Evolutionary conservation across 495 filamentous ascomycete genomes (phyloP).

Genomic region (Neurospora sp.): DNA sequence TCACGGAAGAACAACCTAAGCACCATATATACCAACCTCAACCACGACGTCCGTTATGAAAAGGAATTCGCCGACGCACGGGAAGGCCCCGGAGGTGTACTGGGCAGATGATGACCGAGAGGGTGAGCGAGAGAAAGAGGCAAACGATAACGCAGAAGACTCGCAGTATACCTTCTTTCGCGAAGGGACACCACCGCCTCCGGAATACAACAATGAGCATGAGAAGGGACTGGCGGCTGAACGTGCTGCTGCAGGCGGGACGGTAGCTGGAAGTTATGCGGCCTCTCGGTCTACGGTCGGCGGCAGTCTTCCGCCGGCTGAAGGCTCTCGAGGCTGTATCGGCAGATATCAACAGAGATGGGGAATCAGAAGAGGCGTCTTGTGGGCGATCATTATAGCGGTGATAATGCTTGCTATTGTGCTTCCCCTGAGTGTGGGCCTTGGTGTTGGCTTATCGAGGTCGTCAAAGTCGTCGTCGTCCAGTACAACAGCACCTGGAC

Average conservation of each 20-base stretch:
- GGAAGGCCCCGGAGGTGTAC: conserved; percentile 14
- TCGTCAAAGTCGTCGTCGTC: background rate
- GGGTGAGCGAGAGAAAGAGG: background rate
- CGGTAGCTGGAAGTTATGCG: background rate
- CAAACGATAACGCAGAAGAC: background rate
- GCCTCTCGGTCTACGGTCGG: background rate
- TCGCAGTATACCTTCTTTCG: conserved; percentile 27
- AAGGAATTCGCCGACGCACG: background rate
- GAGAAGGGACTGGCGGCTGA: conserved; percentile 6
- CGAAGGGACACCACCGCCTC: conserved; percentile 23
- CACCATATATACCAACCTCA: conserved; percentile 2
- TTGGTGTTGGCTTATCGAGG: conserved; percentile 23
- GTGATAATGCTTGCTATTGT: conserved; percentile 20
- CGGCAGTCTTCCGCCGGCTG: background rate
- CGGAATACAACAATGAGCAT: conserved; percentile 6
- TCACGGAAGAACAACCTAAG: conserved; percentile 13
- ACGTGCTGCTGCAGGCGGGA: background rate
- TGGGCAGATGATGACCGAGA: conserved; percentile 21
- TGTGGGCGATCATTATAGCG: conserved; percentile 17
- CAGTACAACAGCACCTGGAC: background rate
- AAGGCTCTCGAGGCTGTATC: background rate
- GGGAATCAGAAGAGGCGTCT: conserved; percentile 12
- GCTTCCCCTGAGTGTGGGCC: conserved; percentile 29
- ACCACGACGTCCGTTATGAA: background rate
- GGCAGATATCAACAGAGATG: background rate